phyloP scores from a whole-genome alignment of 2,329 filamentous ascomycete genomes.

The Emergomyces orientalis region DNA sequence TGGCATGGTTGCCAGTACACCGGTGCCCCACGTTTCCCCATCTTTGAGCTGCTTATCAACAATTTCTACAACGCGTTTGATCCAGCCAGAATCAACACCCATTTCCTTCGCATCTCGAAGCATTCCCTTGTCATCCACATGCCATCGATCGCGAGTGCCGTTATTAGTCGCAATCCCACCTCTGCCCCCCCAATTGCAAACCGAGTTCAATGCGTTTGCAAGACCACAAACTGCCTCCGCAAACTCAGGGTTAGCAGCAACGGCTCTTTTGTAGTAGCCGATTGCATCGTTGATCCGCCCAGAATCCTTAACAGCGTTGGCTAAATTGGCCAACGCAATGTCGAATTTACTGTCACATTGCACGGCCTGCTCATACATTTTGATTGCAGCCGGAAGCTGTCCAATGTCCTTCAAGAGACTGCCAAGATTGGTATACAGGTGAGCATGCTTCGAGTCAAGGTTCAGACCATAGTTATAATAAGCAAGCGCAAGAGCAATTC shows the following conservation, averaged over 20 bases:
- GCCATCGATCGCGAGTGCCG: slow-evolving; percentile 78
- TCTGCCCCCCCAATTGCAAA: slow-evolving; percentile 86
- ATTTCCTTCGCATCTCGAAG: slow-evolving; percentile 62
- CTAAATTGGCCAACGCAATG: slow-evolving; percentile 90
- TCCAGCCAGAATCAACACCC: slow-evolving; percentile 63
- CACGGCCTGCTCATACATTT: slow-evolving; percentile 95
- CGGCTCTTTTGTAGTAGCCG: slow-evolving; percentile 78
- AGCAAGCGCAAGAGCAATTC: slow-evolving; percentile 73
- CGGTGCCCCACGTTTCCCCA: slow-evolving; percentile 75
- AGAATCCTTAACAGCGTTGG: slow-evolving; percentile 95
- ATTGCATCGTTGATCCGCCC: slow-evolving; percentile 90
- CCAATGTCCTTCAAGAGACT: slow-evolving; percentile 95
- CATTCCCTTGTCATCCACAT: slow-evolving; percentile 77
- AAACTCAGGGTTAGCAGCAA: slow-evolving; percentile 87
- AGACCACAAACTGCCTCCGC: slow-evolving; percentile 94
- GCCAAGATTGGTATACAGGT: slow-evolving; percentile 92
- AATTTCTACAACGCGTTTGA: slow-evolving; percentile 82
- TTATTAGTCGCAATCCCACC: slow-evolving; percentile 70
- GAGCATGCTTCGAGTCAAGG: slow-evolving; percentile 80
- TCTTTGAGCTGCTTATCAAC: slow-evolving; percentile 81
- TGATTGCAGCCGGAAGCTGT: slow-evolving; percentile 80
- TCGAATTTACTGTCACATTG: slow-evolving; percentile 89
- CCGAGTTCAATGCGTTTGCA: slow-evolving; percentile 88
- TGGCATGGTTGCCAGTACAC: slow-evolving; percentile 51
- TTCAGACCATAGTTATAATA: slow-evolving; percentile 94